Evolutionary conservation across 768 basidiomycete species (phyloP), one percentile per base, ranked within the genome.

Genomic region (Rhodotorula toruloides): DNA sequence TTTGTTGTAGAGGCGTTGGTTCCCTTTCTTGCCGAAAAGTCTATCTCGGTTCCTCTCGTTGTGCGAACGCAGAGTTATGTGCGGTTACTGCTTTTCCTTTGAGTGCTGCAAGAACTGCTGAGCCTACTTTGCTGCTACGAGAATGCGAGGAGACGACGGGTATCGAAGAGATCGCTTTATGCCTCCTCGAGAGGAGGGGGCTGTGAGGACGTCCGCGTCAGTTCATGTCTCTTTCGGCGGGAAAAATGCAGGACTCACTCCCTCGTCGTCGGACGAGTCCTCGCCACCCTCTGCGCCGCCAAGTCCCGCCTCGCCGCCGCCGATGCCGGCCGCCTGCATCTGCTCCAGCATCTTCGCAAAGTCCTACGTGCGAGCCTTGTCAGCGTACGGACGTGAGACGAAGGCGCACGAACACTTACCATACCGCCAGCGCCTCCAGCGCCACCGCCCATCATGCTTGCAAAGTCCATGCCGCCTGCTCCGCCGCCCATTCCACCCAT

Each of bases 401-500:
- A 31, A 10, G 50, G 36, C 52, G 52, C 31, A 53, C 56, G 29
- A 58, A 58, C 50, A n/a, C n/a, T n/a, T n/a, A n/a, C n/a, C n/a
- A n/a, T n/a, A n/a, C n/a, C n/a, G n/a, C n/a, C n/a, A n/a, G n/a
- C n/a, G n/a, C n/a, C n/a, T n/a, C n/a, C n/a, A n/a, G n/a, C n/a
- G n/a, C n/a, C n/a, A n/a, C n/a, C n/a, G n/a, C n/a, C n/a, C n/a
- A n/a, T n/a, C n/a, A n/a, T n/a, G n/a, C n/a, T n/a, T n/a, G n/a
- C n/a, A n/a, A n/a, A n/a, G n/a, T 63, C 70, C 65, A 71, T 67
- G 31, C 66, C 69, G 12, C 80, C 81, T 81, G 84, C 84, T 2
- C 84, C 84, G 7, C 80, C 81, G 82, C 85, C 80, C 78, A 81
- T 80, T 0, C 81, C 83, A 14, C 44, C 44, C 44, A 46, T 46